Percentiles rank a stretch among this genome's conserved stretches.
phyloP scores from a whole-genome alignment of 1,284 basidiomycete species.

The Ustilago vetiveriae region DNA sequence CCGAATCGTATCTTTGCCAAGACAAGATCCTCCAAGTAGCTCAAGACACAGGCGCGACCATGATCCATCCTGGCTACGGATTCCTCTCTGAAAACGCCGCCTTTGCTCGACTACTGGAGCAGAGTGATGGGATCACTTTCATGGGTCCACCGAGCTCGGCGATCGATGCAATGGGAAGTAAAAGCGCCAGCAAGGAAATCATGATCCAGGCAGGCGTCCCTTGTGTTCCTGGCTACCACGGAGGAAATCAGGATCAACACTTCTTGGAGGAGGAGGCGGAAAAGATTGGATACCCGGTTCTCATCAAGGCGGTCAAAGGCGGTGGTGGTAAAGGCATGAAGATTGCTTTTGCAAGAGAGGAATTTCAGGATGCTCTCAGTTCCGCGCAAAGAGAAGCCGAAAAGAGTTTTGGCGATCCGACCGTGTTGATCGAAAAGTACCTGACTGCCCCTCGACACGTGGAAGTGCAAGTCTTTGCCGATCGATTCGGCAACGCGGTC shows the following conservation, averaged over 20 bases:
- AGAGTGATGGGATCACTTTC: constrained; percentile 58
- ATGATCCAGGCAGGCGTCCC: constrained; percentile 90
- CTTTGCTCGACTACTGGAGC: constrained; percentile 44
- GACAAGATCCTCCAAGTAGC: constrained; percentile 89
- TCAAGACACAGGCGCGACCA: constrained; percentile 77
- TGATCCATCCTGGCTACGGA: constrained; percentile 85
- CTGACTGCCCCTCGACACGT: constrained; percentile 68
- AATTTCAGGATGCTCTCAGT: constrained; percentile 80
- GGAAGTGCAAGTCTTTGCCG: constrained; percentile 76
- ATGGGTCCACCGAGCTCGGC: constrained; percentile 67
- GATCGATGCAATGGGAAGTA: constrained; percentile 81
- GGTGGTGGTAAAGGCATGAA: constrained; percentile 69
- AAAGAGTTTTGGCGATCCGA: constrained; percentile 71
- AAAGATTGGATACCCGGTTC: constrained; percentile 68
- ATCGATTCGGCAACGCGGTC: constrained; percentile 75
- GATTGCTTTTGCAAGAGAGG: constrained; percentile 70
- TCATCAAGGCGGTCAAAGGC: constrained; percentile 68
- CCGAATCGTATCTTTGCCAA: constrained; percentile 86
- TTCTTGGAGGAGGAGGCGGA: constrained; percentile 75
- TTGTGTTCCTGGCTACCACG: constrained; percentile 91
- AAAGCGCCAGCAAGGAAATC: constrained; percentile 77
- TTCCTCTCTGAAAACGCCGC: constrained; percentile 75
- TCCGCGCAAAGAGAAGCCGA: constrained; percentile 81
- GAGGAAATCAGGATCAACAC: constrained; percentile 76
- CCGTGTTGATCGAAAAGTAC: constrained; percentile 64